Evolutionary conservation across 2,329 filamentous ascomycete genomes (phyloP).

Genomic region (Fusarium sp.): DNA sequence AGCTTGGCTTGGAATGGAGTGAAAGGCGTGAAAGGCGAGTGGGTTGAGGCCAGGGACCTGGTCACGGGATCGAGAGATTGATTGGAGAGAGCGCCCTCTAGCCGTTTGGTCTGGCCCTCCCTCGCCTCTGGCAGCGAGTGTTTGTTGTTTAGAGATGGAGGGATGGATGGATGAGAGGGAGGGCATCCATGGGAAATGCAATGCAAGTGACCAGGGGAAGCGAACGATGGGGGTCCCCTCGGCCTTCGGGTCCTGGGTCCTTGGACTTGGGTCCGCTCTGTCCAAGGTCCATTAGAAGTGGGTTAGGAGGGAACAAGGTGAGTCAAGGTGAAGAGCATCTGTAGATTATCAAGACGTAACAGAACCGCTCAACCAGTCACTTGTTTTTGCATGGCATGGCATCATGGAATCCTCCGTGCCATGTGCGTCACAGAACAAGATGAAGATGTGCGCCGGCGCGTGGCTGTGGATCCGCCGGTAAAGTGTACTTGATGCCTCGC

Average conservation of each 20-base stretch:
- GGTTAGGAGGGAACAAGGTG: neutral
- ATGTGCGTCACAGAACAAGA: slow-evolving; percentile 26
- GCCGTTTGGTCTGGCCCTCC: neutral
- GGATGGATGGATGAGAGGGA: neutral
- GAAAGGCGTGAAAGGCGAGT: neutral
- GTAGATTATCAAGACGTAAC: neutral
- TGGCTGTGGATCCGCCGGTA: slow-evolving; percentile 22
- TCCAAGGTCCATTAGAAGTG: neutral
- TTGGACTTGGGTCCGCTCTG: neutral
- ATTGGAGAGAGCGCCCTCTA: slow-evolving; percentile 7
- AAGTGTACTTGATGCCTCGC: neutral
- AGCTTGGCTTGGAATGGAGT: slow-evolving; percentile 10
- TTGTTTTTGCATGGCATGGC: slow-evolving; percentile 4
- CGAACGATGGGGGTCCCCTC: slow-evolving; percentile 1
- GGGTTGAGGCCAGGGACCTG: slow-evolving; percentile 17
- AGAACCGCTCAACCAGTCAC: neutral
- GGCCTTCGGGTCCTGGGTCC: neutral
- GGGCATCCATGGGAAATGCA: neutral
- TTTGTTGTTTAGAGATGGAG: neutral
- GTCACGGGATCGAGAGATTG: slow-evolving; percentile 17
- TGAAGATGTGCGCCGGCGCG: slow-evolving; percentile 19
- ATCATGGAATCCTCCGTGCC: slow-evolving; percentile 12
- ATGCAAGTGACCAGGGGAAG: slow-evolving; percentile 11
- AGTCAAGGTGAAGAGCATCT: neutral
- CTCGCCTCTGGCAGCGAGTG: neutral